Base-by-base conservation (phyloP, 257 asterid species). In the Gynochthodes officinalis region DNA sequence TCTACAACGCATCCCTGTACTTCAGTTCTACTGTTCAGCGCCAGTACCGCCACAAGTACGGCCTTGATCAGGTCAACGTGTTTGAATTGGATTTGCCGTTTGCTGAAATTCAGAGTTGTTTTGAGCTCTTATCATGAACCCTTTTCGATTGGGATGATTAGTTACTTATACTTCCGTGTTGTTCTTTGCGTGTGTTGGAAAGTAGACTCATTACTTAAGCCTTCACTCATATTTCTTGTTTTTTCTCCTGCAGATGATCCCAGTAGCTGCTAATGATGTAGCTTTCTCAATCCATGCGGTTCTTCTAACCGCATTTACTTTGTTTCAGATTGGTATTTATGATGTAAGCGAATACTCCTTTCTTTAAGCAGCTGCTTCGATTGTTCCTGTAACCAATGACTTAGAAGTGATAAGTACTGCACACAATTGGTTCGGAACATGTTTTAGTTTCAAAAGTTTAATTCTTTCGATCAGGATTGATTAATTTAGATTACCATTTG, bases 251-350 rank as follows among this genome's bases (percentile, higher is more conserved):
- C 93, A 94, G 98, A 77, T 94, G 96, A 91, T 94, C 76, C 98
- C 96, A 18, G 98, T 94, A 70, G 98, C 98, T 76, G 89, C 93
- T 23, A 94, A 94, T 73, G 98, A 94, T 79, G 97, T 94, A 61
- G 98, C 97, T 76, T 94, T 94, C 88, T 94, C 98, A 28, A 69
- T 69, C 4, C 98, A 94, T 77, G 96, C 96, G 68, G 96, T 94
- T 82, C 79, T 89, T 59, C 75, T 94, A 80, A 89, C 96, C 74
- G 83, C 86, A 49, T 77, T 89, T 64, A 88, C 97, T 55, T 76
- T 91, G 86, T 84, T 82, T 58, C 98, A 94, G 83, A 85, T 94
- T 69, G 87, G 72, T 25, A 87, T 91, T 64, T 91, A 94, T 73
- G 90, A 91, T 46, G 97, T 87, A 73, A 39, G 48, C 67, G 10